Conservation (phyloP, 306 rosid species). For the Cucurbita moschata region DNA sequence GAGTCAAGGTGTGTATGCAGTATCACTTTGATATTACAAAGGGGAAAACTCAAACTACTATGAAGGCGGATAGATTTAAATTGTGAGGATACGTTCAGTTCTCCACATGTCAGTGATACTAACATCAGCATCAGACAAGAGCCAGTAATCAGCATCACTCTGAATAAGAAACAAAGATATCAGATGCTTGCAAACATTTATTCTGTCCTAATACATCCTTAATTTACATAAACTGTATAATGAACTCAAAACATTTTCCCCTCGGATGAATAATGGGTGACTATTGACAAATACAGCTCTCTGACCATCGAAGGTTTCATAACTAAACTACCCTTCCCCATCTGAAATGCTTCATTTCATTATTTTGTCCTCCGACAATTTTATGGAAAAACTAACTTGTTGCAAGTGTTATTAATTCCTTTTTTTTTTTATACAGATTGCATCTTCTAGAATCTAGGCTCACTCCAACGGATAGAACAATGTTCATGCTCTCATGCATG, state of each 20-base stretch:
- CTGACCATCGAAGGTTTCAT: not conserved
- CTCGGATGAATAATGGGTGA: not conserved
- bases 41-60: not conserved
- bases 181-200: not conserved
- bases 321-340: not conserved
- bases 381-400: not conserved
- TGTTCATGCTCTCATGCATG: conserved; percentile 66
- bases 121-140: conserved; percentile 69
- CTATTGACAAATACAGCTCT: not conserved
- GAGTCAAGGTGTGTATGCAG: conserved; percentile 30
- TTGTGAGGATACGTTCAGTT: conserved; percentile 56
- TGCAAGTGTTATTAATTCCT: not conserved
- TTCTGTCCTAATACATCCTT: not conserved
- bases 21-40: not conserved
- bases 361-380: not conserved
- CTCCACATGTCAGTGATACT: conserved; percentile 95
- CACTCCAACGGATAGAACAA: conserved; percentile 80
- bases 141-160: conserved; percentile 97
- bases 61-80: not conserved
- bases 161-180: conserved; percentile 16
- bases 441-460: conserved; percentile 19
- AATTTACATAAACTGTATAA: not conserved
- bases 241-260: not conserved
- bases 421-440: not conserved
- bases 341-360: not conserved